Evolutionary conservation across 257 asterid species (phyloP), one percentile per base, ranked within the genome.

Genomic region (Solanum chiquidenum): DNA sequence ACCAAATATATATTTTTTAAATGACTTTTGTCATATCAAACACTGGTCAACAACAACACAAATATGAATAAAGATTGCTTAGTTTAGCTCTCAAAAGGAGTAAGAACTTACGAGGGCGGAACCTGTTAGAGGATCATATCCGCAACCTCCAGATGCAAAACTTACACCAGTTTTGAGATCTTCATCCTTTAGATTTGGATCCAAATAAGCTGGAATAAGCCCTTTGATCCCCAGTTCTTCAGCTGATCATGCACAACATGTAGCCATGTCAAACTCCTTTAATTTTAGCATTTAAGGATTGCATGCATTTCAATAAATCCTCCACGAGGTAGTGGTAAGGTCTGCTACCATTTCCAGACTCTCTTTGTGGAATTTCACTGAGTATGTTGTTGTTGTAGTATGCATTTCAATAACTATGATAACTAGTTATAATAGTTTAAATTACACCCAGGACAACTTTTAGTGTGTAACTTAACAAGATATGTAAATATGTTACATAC

Each of bases 81-180:
- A 3, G 21, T 68, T 12, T 27, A 29, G 20, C 8, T 9, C 9
- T 64, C 14, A 62, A 10, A 23, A 8, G 6, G 7, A 44, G 31
- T 49, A 58, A 38, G 29, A 52, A 58, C 21, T 68, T 38, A 76
- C 83, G 13, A 40, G 7, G 18, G 29, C 4, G 4, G 60, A 12
- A 76, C 34, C 58, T 40, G 83, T 3, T 87, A 86, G 93, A 33
- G 98, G 95, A 86, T 94, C 96, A 37, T 58, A 96, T 33, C 99
- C 99, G 29, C 90, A 83, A 23, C 94, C 99, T 25, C 99, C 99
- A 3, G 99, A 94, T 73, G 98, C 98, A 85, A 96, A 96, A 90
- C 98, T 94, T 27, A 96, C 97, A 20, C 99, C 99, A 2, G 93
- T 94, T 14, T 31, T 66, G 62, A 95, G 93, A 89, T 94, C 97